phyloP scores from a whole-genome alignment of 768 basidiomycete species.

The Neoboletus subvelutipes region DNA sequence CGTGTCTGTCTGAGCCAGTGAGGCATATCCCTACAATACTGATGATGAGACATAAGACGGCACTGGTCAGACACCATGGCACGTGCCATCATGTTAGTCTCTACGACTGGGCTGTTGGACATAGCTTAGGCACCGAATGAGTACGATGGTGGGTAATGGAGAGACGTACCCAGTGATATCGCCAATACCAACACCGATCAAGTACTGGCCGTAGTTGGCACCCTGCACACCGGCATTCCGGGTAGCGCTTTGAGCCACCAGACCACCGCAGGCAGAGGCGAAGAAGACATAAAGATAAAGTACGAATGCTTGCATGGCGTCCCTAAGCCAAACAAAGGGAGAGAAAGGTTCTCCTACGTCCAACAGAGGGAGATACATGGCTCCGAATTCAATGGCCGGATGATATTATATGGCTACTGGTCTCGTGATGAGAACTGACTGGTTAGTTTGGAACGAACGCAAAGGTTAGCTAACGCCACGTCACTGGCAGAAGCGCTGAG shows the following conservation, averaged over 20 bases:
- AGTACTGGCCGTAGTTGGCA: conserved; percentile 18
- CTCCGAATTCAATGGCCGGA: not conserved
- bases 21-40: conserved; percentile 60
- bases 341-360: conserved; percentile 17
- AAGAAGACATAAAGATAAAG: conserved; percentile 48
- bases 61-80: not conserved
- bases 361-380: conserved; percentile 25
- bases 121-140: not conserved
- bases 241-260: conserved; percentile 17
- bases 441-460: not conserved
- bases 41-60: not conserved
- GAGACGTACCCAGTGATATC: conserved; percentile 69
- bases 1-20: conserved; percentile 60
- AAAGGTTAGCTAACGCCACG: not conserved
- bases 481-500: not conserved
- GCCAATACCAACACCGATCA: conserved; percentile 43
- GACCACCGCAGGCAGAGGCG: conserved; percentile 31
- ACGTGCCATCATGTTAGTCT: conserved; percentile 80
- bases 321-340: conserved; percentile 29
- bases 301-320: conserved; percentile 39
- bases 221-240: not conserved
- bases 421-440: not conserved
- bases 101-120: conserved; percentile 60
- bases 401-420: not conserved
- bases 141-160: not conserved